Percentiles rank a stretch among this genome's conserved stretches.
Conservation (phyloP, 163 green algal species). For the Trebouxia gelatinosa region DNA sequence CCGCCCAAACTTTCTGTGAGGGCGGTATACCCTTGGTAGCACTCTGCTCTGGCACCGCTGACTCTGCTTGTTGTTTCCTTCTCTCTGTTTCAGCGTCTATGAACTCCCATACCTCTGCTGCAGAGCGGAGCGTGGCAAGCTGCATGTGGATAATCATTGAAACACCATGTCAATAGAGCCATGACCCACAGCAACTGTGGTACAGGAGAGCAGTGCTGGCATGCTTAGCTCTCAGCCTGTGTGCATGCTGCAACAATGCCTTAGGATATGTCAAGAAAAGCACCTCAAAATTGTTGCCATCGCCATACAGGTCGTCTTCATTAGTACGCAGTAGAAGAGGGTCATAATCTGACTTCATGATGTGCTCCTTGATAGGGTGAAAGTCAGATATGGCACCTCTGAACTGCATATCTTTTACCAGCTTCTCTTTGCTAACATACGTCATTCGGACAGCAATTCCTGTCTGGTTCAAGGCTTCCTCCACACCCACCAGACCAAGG, state of each 20-base stretch:
- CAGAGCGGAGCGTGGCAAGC: constrained; percentile 23
- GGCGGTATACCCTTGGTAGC: constrained; percentile 42
- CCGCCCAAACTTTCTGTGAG: constrained; percentile 30
- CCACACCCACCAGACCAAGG: constrained; percentile 8
- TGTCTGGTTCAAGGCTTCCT: background rate
- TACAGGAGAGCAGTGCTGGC: background rate
- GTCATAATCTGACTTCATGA: constrained; percentile 63
- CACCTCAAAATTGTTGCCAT: constrained; percentile 85
- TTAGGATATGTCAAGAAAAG: background rate
- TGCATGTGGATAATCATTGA: background rate
- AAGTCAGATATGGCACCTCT: constrained; percentile 81
- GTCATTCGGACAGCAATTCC: background rate
- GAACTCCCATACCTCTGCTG: constrained; percentile 45
- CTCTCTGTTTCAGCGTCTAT: constrained; percentile 48
- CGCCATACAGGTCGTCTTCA: constrained; percentile 74
- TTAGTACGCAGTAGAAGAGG: constrained; percentile 60
- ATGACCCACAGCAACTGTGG: background rate
- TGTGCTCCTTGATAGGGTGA: constrained; percentile 56
- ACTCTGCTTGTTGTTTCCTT: constrained; percentile 30
- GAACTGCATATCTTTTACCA: constrained; percentile 81
- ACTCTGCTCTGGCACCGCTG: constrained; percentile 14
- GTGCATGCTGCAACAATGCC: background rate
- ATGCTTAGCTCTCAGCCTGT: background rate
- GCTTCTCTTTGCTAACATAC: constrained; percentile 19
- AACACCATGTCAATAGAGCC: background rate